Base-by-base conservation (phyloP, 2,329 filamentous ascomycete genomes). In the Zymoseptoria brevis region DNA sequence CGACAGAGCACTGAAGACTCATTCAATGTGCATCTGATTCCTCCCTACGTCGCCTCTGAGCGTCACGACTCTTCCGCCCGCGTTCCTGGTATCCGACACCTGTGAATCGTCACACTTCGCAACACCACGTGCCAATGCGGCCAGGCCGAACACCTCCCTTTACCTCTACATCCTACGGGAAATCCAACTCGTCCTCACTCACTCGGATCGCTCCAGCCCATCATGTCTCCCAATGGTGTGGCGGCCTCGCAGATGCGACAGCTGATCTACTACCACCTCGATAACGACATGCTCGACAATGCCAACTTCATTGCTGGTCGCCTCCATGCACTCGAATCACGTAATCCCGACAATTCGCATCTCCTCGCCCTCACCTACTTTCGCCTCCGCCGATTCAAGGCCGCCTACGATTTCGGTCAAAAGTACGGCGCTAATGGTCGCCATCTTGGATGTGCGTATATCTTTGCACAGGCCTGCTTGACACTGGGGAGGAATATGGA, bases 221-320 rank as follows among this genome's bases (percentile, higher is more conserved):
- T 45, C 68, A 86, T 86, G 83, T 79, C 83, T 58, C 80, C 82
- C 30, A 64, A 62, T 51, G 74, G 80, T 53, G 78, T 83, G 69
- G 79, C 84, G 61, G 79, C 81, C 57, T 76, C 76, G 65, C 85
- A 87, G 73, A 77, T 87, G 68, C 79, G 84, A 69, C 83, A 87
- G 67, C 77, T 87, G 54, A 82, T 88, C 62, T 86, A 85, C 76
- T 87, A 88, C 72, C 81, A 87, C 71, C 85, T 99, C 73, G 94
- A 99, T 79, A 96, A 96, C 72, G 87, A 91, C 70, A 85, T 92
- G 45, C 82, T 88, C 71, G 86, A 92, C 58, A 97, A 96, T 72
- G 94, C 94, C 58, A 85, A 96, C 50, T 99, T 99, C 77, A 90
- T 96, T 62, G 89, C 94, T 61, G 90, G 93, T 70, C 86, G 94